Evolutionary conservation across 495 filamentous ascomycete species (phyloP), one percentile per base, ranked within the genome.

Genomic region (Hypoxylon fragiforme): DNA sequence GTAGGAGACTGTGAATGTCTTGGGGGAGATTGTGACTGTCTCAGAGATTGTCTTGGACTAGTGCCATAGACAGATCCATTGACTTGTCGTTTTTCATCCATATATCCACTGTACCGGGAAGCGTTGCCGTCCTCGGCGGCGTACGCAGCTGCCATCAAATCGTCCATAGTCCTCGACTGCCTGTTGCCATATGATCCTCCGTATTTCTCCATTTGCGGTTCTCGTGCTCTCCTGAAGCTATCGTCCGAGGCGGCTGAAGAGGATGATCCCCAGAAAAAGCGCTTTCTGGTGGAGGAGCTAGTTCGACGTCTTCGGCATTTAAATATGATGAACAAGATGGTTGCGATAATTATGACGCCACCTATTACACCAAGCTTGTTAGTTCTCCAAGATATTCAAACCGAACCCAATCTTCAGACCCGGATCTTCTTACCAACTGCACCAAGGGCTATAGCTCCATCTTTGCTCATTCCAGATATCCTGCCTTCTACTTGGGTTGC

Each of bases 71-170:
- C 11, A 28, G 38, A 39, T 28, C 9, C 24, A 26, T 34, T 11
- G 2, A 24, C 5, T 43, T 36, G 49, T 9, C 15, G 43, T 47
- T 60, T 60, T 13, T 64, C 56, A 6, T 56, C 24, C 16, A 16
- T 14, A 12, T 48, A 56, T 1, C 11, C 46, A 13, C 45, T 55
- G 24, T 54, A 50, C 41, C 54, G 50, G 3, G 45, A 56, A 39
- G 35, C 54, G 11, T 48, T 47, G 21, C 68, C 68, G 44, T 67
- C 65, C 9, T 68, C 66, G 35, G 65, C 66, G 3, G 66, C 68
- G 26, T 71, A 66, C 6, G 68, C 65, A 1, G 64, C 55, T 9
- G 62, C 54, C 34, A 71, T 60, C 1, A 71, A 64, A 15, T 71
- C 64, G 21, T 67, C 62, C 47, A 71, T 57, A 21, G 66, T 69